phyloP scores from a whole-genome alignment of 352 stramenopile species.

The Phytopythium aichiense region DNA sequence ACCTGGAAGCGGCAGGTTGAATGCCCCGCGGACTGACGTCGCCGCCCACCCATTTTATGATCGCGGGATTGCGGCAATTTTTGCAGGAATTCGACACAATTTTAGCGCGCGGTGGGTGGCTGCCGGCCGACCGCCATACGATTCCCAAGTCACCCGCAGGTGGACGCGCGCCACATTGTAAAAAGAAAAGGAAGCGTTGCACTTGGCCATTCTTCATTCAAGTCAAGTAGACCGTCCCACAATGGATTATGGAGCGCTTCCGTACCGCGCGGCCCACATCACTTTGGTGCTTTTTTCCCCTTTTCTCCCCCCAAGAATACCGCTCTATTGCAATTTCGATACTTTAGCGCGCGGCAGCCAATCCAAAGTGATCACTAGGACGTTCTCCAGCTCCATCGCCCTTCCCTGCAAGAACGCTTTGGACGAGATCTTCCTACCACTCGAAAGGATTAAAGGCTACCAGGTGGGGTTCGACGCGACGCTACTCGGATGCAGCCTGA shows the following conservation, averaged over 20 bases:
- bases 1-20: neutral
- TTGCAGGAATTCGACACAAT: neutral
- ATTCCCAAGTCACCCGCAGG: neutral
- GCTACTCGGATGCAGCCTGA: too few species aligned
- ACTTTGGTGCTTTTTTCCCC: neutral
- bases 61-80: neutral
- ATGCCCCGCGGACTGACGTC: neutral
- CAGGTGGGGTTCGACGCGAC: too few species aligned
- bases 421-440: too few species aligned
- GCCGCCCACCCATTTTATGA: slow-evolving; percentile 2
- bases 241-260: neutral
- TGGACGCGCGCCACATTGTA: neutral
- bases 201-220: neutral
- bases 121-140: neutral
- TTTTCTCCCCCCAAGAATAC: neutral
- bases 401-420: too few species aligned
- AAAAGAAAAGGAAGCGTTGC: neutral
- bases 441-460: too few species aligned
- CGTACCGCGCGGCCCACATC: neutral
- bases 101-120: neutral
- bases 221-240: neutral
- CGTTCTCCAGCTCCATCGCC: too few species aligned
- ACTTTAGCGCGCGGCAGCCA: neutral
- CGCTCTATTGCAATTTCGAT: neutral
- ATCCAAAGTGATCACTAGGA: neutral